Evolutionary conservation across 148 eudicot genomes (phyloP), one percentile per base, ranked within the genome.

Genomic region (Nepenthes mirabilis): DNA sequence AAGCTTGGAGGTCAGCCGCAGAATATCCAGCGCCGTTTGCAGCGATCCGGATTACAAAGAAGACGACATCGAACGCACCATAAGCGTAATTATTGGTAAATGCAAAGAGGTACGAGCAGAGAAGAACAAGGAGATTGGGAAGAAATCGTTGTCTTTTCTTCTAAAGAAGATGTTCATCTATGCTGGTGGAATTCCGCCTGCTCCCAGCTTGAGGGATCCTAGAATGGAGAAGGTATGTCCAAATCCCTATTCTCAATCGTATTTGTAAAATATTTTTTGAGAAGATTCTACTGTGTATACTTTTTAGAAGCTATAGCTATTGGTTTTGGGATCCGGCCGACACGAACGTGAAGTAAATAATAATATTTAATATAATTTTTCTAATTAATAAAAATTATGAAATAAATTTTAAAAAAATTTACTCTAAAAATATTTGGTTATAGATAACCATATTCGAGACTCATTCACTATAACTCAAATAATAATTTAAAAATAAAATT

Each of bases 191-290:
- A 88, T 93, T 75, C 73, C 78, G 0, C 91, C 96, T n/a, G 45
- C 87, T 74, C 96, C 95, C 51, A 88, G 85, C 60, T 68, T 85
- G 70, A 79, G 96, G 67, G 99, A 93, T 59, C 75, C 95, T 34
- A 88, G 99, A 79, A 93, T 93, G 99, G 99, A 88, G 75, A 93
- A 86, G 91, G 99, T 93, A 74, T 45, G 51, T 52, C n/a, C 2
- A 1, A 10, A 48, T 48, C 52, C n/a, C 52, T 48, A 2, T 2
- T 48, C n/a, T 7, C 11, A 5, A 14, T 9, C 52, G 1, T 48
- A 9, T 14, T 48, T 48, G 7, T 48, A 10, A 9, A 2, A 48
- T 3, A 11, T 36, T 48, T 36, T 5, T 14, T 62, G 5, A 23
- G 23, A 23, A 23, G 23, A 23, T 23, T 23, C 23, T 23, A 23